phyloP scores from a whole-genome alignment of 73 alveolate genomes.

The Paraurostyla sp. region DNA sequence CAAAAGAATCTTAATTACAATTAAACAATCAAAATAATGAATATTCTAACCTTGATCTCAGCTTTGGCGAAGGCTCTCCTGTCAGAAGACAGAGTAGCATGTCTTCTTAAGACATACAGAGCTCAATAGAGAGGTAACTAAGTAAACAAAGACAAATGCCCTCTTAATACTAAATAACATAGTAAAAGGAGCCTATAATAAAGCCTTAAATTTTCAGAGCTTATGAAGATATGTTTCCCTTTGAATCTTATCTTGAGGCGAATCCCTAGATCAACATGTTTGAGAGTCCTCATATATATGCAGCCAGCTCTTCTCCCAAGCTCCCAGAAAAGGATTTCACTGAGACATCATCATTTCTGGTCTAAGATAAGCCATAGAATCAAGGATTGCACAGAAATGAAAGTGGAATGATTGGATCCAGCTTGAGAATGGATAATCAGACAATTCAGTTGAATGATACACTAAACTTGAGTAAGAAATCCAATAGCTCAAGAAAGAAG shows the following conservation, averaged over 20 bases:
- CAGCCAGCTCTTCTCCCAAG: too few species aligned
- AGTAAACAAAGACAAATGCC: neutral
- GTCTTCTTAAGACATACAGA: neutral
- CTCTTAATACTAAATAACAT: neutral
- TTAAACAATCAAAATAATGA: neutral
- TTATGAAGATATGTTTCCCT: too few species aligned
- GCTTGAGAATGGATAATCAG: neutral
- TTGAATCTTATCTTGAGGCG: too few species aligned
- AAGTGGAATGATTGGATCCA: neutral
- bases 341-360: neutral
- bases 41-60: neutral
- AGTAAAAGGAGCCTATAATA: too few species aligned
- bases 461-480: neutral
- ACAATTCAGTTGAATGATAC: neutral
- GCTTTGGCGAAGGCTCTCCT: slow-evolving; percentile 45
- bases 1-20: neutral
- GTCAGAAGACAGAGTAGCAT: neutral
- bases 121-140: neutral
- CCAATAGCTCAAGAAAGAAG: neutral
- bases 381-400: neutral
- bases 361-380: neutral
- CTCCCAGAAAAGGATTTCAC: neutral
- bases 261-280: neutral
- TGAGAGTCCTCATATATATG: neutral
- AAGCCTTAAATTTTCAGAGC: too few species aligned